Percentiles rank a stretch among this genome's conserved stretches.
Conservation (phyloP, 108 stramenopile species). For the Chaetoceros muelleri region DNA sequence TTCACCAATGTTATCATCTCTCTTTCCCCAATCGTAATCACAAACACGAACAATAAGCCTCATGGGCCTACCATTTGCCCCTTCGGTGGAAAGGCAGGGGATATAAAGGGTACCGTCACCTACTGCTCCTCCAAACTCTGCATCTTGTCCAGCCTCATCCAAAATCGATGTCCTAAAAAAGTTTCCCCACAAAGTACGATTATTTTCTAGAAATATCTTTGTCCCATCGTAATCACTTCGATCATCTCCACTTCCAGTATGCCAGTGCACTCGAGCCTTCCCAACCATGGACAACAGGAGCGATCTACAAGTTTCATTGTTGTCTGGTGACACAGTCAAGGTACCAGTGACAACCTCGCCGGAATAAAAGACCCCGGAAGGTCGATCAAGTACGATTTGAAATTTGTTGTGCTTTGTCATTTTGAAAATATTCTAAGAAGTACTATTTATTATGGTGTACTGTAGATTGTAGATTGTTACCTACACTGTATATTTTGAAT, state of each 20-base stretch:
- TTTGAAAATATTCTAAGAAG: no score
- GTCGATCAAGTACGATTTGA: conserved; percentile 8
- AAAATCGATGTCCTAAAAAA: conserved; percentile 12
- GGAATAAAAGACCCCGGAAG: conserved; percentile 9
- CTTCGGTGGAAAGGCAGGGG: conserved; percentile 19
- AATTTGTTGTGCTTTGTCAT: no score
- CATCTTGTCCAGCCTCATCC: conserved; percentile 17
- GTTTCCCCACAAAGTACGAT: conserved; percentile 14
- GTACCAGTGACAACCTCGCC: conserved; percentile 14
- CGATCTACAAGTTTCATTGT: not conserved
- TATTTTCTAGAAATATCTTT: conserved; percentile 7
- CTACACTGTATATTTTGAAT: no score
- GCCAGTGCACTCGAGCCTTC: conserved; percentile 10
- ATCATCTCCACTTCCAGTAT: conserved; percentile 18
- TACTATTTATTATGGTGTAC: no score
- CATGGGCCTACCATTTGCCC: not conserved
- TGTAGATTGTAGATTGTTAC: no score
- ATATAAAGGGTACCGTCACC: conserved; percentile 19
- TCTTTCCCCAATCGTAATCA: conserved; percentile 18
- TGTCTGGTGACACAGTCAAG: not conserved
- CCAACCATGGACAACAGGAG: not conserved
- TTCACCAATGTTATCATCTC: conserved; percentile 32
- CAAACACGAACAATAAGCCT: conserved; percentile 12
- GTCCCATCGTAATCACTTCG: conserved; percentile 13
- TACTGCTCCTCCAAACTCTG: conserved; percentile 9